Base-by-base conservation (phyloP, 2,329 filamentous ascomycete genomes). In the Aspergillus melleus region DNA sequence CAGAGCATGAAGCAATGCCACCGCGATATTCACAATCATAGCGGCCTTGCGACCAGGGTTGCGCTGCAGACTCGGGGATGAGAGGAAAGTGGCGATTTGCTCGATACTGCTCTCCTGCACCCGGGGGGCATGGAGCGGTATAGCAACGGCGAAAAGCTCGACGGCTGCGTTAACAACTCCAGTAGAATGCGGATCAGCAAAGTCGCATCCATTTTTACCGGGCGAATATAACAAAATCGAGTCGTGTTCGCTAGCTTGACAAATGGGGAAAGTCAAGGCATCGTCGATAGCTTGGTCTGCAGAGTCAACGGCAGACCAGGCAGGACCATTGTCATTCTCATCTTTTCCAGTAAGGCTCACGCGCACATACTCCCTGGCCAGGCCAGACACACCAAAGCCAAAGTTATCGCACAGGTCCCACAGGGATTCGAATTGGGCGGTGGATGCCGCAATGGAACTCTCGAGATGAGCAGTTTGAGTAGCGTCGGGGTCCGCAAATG, bases 351-450 rank as follows among this genome's bases (percentile, higher is more conserved):
- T 87, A 58, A 93, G 82, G 26, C 83, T 85, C 67, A 84, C 87
- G 19, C 92, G 81, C 55, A 89, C 85, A 71, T 95, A 92, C 0
- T 92, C 91, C 22, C 86, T 84, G 1, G 96, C 88, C 22, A 98
- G 80, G 1, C 93, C 91, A 10, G 91, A 96, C 16, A 99, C 89
- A 2, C 96, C 95, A 74, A 96, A 98, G 1, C 93, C 94, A 68
- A 89, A 93, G 71, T 98, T 98, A 74, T 99, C 95, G 9, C 88
- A 90, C 6, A 96, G 86, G 63, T 98, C 94, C 95, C 95, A 99
- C 44, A 99, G 86, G 0, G 88, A 93, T 69, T 99, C 95, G 70
- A 98, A 97, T 2, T 88, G 90, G 6, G 91, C 92, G 1, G 92
- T 91, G 16, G 93, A 91, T 66, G 89, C 95, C 19, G 94, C 94